A percentile compares a stretch with the other conserved stretches of the same genome.
These are phyloP conservation scores for Saturnispora halmiae DNA, from an alignment of 805 yeast species.

Conservation along the genomic window DNA sequence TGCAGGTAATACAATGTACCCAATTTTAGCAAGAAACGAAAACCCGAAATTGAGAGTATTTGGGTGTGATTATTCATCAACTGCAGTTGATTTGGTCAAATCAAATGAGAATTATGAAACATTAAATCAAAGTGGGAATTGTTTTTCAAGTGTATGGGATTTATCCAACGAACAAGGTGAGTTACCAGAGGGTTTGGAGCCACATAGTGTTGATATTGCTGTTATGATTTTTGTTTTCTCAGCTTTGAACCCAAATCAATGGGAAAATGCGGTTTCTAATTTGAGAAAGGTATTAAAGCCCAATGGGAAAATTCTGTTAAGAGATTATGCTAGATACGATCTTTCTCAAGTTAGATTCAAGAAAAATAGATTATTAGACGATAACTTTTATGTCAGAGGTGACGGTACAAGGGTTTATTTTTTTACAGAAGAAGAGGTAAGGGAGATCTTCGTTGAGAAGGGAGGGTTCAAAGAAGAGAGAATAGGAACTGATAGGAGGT, in stretches of 20 bases:
- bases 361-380: slow-evolving; percentile 76
- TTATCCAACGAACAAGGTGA: slow-evolving; percentile 63
- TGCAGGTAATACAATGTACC: slow-evolving; percentile 95
- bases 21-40: slow-evolving; percentile 72
- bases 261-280: slow-evolving; percentile 74
- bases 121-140: slow-evolving; percentile 25
- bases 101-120: slow-evolving; percentile 50
- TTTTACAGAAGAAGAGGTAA: slow-evolving; percentile 87
- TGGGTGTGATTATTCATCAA: slow-evolving; percentile 85
- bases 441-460: slow-evolving; percentile 55
- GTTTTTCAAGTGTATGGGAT: slow-evolving; percentile 92
- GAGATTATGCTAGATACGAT: slow-evolving; percentile 96
- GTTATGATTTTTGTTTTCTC: slow-evolving; percentile 94
- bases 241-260: slow-evolving; percentile 86
- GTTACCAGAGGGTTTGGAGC: slow-evolving; percentile 79
- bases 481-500: slow-evolving; percentile 83
- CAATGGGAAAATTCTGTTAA: slow-evolving; percentile 79
- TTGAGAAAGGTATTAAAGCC: slow-evolving; percentile 72
- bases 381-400: slow-evolving; percentile 92
- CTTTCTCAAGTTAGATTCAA: slow-evolving; percentile 92
- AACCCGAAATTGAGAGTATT: slow-evolving; percentile 65
- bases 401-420: slow-evolving; percentile 97
- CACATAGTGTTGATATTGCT: slow-evolving; percentile 77
- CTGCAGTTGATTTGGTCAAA: slow-evolving; percentile 81
- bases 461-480: slow-evolving; percentile 53